A percentile compares a stretch with the other conserved stretches of the same genome.
Conservation (phyloP, 108 stramenopile genomes). For the Cyclotella cryptica region DNA sequence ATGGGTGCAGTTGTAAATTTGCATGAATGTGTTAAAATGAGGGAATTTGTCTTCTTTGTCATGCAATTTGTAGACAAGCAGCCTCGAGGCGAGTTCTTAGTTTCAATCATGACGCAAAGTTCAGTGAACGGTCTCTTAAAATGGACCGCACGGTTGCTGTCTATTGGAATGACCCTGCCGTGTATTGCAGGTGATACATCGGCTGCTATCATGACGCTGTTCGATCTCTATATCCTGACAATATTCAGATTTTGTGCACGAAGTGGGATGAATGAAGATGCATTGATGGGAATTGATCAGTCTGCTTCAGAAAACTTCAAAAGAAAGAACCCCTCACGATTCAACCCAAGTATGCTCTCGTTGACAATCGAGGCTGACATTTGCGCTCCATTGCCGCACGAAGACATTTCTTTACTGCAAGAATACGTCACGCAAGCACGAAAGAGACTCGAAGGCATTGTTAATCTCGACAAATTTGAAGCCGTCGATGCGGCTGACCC, state of each 20-base stretch:
- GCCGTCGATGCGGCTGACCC: slow-evolving; percentile 34
- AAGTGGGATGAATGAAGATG: slow-evolving; percentile 64
- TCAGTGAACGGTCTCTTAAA: slow-evolving; percentile 54
- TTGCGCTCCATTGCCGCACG: slow-evolving; percentile 60
- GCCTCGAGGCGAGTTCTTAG: slow-evolving; percentile 27
- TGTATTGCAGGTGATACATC: slow-evolving; percentile 55
- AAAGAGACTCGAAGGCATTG: slow-evolving; percentile 61
- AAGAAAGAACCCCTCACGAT: slow-evolving; percentile 16
- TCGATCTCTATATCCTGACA: slow-evolving; percentile 83
- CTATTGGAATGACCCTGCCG: slow-evolving; percentile 64
- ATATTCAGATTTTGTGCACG: slow-evolving; percentile 79
- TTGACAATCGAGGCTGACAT: slow-evolving; percentile 73
- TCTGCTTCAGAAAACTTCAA: slow-evolving; percentile 9
- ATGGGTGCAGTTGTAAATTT: not conserved
- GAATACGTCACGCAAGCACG: slow-evolving; percentile 61
- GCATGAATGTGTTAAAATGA: slow-evolving; percentile 22
- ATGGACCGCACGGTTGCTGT: slow-evolving; percentile 63
- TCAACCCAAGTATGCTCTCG: slow-evolving; percentile 36
- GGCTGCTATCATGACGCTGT: slow-evolving; percentile 59
- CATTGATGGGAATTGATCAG: slow-evolving; percentile 57
- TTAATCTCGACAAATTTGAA: slow-evolving; percentile 78
- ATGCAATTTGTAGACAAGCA: slow-evolving; percentile 31
- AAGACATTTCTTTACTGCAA: slow-evolving; percentile 44
- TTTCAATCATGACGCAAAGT: slow-evolving; percentile 40
- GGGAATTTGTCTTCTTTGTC: slow-evolving; percentile 21